These are phyloP conservation scores for Aegilops sharonensis DNA, from an alignment of 176 grass and related monocot genomes.

Conservation along the genomic window DNA sequence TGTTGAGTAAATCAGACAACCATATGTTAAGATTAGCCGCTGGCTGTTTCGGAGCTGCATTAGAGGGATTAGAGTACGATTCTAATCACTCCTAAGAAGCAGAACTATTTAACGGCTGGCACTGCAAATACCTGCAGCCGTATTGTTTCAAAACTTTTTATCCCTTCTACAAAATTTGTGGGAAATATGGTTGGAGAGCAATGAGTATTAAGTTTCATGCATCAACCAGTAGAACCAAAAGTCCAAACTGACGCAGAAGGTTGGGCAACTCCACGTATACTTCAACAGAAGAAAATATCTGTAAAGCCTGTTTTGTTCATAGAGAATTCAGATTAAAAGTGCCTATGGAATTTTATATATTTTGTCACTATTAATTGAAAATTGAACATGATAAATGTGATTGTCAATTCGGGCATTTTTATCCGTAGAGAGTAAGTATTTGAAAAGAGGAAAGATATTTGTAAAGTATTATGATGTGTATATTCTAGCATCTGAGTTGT, in stretches of 20 bases:
- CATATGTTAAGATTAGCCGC: neutral
- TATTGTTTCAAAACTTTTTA: slow-evolving; percentile 2
- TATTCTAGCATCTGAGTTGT: neutral
- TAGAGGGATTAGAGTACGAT: neutral
- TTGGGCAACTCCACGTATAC: neutral
- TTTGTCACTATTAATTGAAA: neutral
- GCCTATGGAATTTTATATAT: neutral
- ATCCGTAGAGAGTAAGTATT: neutral
- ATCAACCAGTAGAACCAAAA: neutral
- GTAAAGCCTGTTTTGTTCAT: neutral
- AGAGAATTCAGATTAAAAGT: neutral
- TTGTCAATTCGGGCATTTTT: neutral
- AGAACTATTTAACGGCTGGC: neutral
- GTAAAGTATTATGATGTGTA: slow-evolving; percentile 1
- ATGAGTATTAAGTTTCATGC: neutral
- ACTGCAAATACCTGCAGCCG: neutral
- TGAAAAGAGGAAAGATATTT: neutral
- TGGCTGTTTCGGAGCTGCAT: neutral
- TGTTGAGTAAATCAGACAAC: too few species aligned
- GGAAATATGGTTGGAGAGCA: neutral
- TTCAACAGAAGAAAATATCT: neutral
- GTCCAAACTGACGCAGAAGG: neutral
- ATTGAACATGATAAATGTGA: neutral
- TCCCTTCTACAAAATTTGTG: neutral
- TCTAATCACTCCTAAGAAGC: neutral